Evolutionary conservation across 2,329 filamentous ascomycete genomes (phyloP).

Genomic region (Trichoderma citrinoviride): DNA sequence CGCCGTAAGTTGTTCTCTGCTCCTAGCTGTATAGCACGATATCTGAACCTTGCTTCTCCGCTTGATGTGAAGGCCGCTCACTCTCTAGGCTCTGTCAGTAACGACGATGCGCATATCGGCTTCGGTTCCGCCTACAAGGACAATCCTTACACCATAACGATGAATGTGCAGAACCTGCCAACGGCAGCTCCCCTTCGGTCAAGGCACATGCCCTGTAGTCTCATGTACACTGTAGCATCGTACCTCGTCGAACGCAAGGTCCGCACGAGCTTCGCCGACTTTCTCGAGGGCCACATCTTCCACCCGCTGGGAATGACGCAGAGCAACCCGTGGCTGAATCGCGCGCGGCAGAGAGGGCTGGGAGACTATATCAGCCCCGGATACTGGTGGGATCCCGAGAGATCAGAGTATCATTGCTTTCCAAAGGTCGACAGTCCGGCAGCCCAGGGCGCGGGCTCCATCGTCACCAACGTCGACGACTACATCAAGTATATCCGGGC

Average conservation of each 20-base stretch:
- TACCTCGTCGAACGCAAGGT: slow-evolving; percentile 28
- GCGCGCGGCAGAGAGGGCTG: slow-evolving; percentile 25
- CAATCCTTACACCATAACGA: slow-evolving; percentile 27
- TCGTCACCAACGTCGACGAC: slow-evolving; percentile 32
- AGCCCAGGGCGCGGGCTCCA: slow-evolving; percentile 32
- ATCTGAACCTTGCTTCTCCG: neutral
- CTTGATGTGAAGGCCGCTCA: neutral
- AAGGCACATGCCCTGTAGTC: slow-evolving; percentile 31
- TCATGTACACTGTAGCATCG: slow-evolving; percentile 32
- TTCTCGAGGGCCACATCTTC: slow-evolving; percentile 28
- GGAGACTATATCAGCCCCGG: slow-evolving; percentile 26
- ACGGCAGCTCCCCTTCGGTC: slow-evolving; percentile 27
- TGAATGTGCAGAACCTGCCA: slow-evolving; percentile 31
- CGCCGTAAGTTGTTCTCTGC: slow-evolving; percentile 23
- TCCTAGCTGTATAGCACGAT: neutral
- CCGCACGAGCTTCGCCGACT: slow-evolving; percentile 26
- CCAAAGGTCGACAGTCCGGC: slow-evolving; percentile 27
- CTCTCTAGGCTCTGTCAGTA: slow-evolving; percentile 18
- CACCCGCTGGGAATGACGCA: slow-evolving; percentile 29
- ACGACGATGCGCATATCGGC: slow-evolving; percentile 30
- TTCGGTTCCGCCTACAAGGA: slow-evolving; percentile 24
- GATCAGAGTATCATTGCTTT: slow-evolving; percentile 11
- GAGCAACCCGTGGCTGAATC: slow-evolving; percentile 28
- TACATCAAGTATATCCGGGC: slow-evolving; percentile 33
- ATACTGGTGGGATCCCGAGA: slow-evolving; percentile 25